phyloP scores from a whole-genome alignment of 1,284 basidiomycete genomes.

The Marasmius fiardii region DNA sequence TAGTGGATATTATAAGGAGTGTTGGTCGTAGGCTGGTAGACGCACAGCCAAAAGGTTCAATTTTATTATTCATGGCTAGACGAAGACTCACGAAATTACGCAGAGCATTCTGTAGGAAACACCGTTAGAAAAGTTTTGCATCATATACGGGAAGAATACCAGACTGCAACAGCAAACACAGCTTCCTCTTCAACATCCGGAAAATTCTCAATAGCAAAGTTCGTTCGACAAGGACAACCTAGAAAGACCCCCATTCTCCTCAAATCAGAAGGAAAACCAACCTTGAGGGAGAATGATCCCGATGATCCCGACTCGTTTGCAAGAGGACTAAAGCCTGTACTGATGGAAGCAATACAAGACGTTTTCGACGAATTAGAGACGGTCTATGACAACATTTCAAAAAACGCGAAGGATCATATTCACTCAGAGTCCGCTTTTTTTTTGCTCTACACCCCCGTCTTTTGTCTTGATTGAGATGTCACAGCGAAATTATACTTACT shows the following conservation, averaged over 20 bases:
- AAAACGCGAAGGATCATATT: constrained; percentile 94
- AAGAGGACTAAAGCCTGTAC: constrained; percentile 65
- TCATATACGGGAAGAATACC: constrained; percentile 92
- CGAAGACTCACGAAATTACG: constrained; percentile 3
- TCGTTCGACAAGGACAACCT: constrained; percentile 74
- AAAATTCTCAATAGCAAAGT: constrained; percentile 72
- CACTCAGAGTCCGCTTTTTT: constrained; percentile 80
- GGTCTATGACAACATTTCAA: constrained; percentile 92
- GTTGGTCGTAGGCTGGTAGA: constrained; percentile 82
- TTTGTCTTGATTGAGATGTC: constrained; percentile 2
- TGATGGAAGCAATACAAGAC: constrained; percentile 92
- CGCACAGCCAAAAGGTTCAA: constrained; percentile 88
- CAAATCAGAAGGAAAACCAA: constrained; percentile 51
- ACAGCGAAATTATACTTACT: constrained; percentile 93
- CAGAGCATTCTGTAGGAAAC: constrained; percentile 93
- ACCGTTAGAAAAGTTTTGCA: constrained; percentile 90
- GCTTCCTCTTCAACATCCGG: constrained; percentile 35
- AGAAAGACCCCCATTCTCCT: constrained; percentile 49
- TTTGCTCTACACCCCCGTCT: constrained; percentile 2
- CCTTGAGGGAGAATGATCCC: constrained; percentile 62
- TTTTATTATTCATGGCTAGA: constrained; percentile 15
- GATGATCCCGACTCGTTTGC: constrained; percentile 76
- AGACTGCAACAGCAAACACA: constrained; percentile 54
- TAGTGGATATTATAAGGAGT: constrained; percentile 77
- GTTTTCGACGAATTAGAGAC: constrained; percentile 95